Conservation (phyloP, 192 early-diverging fungal genomes). For the Podila clonocystis region DNA sequence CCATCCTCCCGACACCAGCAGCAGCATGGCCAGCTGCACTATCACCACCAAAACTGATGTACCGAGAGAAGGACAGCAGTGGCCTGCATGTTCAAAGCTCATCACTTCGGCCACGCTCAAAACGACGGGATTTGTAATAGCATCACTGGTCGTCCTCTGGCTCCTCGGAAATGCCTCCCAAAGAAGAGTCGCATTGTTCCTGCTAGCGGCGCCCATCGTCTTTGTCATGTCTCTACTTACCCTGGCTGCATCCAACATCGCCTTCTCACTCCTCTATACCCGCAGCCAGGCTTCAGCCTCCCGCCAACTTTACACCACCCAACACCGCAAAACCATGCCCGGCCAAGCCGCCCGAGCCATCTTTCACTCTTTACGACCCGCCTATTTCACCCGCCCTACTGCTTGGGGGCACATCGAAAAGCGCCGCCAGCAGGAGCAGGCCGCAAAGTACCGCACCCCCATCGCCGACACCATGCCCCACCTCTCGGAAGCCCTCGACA, state of each 20-base stretch:
- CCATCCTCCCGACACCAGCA: too few relatives aligned
- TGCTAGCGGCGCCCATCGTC: slow-evolving; percentile 28
- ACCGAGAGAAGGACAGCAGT: not conserved
- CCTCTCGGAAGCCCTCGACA: slow-evolving; percentile 54
- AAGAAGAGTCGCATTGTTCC: slow-evolving; percentile 5
- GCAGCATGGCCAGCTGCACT: too few relatives aligned
- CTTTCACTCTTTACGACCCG: slow-evolving; percentile 42
- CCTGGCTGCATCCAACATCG: slow-evolving; percentile 36
- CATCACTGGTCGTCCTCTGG: slow-evolving; percentile 9
- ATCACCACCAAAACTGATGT: too few relatives aligned
- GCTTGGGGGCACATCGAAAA: slow-evolving; percentile 34
- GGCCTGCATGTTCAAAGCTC: not conserved
- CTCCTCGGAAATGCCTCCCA: slow-evolving; percentile 21
- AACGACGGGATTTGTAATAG: not conserved
- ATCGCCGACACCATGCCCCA: slow-evolving; percentile 44
- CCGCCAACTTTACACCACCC: not conserved
- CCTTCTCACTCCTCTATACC: slow-evolving; percentile 44
- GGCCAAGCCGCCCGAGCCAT: slow-evolving; percentile 26
- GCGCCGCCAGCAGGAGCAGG: slow-evolving; percentile 34
- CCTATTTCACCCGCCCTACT: slow-evolving; percentile 33
- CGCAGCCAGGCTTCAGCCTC: slow-evolving; percentile 10
- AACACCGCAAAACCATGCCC: slow-evolving; percentile 21
- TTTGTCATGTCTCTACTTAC: slow-evolving; percentile 21
- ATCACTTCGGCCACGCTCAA: not conserved
- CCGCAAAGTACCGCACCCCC: slow-evolving; percentile 29